Evolutionary conservation across 441 rosid genomes (phyloP).

Genomic region (Adansonia madagascariensis): DNA sequence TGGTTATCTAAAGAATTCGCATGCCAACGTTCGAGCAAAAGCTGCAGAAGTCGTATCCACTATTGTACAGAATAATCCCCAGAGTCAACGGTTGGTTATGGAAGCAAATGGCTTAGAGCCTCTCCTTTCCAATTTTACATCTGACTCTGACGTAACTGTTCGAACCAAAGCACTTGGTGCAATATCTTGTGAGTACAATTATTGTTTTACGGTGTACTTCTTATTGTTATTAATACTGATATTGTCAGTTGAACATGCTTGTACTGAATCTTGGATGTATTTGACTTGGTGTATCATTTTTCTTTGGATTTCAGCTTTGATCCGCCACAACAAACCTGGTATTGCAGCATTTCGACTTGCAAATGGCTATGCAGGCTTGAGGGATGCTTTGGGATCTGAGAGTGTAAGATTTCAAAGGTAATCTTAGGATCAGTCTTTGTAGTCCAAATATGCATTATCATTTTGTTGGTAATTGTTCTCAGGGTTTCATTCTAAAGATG

Average conservation of each 20-base stretch:
- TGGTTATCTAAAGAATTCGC: slow-evolving; percentile 69
- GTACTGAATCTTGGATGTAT: not conserved
- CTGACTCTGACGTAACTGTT: slow-evolving; percentile 68
- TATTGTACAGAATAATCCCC: slow-evolving; percentile 93
- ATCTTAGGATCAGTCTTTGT: not conserved
- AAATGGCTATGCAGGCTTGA: slow-evolving; percentile 79
- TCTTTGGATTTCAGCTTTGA: slow-evolving; percentile 63
- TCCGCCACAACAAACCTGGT: slow-evolving; percentile 79
- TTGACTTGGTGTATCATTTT: slow-evolving; percentile 14
- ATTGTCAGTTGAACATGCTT: not conserved
- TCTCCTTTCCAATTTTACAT: slow-evolving; percentile 65
- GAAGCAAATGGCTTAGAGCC: slow-evolving; percentile 90
- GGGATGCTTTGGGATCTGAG: slow-evolving; percentile 78
- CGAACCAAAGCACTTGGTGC: slow-evolving; percentile 91
- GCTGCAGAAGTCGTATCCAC: slow-evolving; percentile 92
- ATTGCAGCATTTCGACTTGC: slow-evolving; percentile 82
- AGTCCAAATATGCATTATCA: not conserved
- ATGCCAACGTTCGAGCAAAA: slow-evolving; percentile 84
- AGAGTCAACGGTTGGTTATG: slow-evolving; percentile 89
- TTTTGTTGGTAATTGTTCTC: not conserved
- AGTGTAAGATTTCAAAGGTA: slow-evolving; percentile 84
- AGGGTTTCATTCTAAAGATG: not conserved
- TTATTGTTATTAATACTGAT: not conserved
- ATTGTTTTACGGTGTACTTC: not conserved
- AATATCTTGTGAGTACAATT: slow-evolving; percentile 72